A percentile compares a stretch with the other conserved stretches of the same genome.
phyloP scores from a whole-genome alignment of 805 yeast species.

The Debaryomyces maramus region DNA sequence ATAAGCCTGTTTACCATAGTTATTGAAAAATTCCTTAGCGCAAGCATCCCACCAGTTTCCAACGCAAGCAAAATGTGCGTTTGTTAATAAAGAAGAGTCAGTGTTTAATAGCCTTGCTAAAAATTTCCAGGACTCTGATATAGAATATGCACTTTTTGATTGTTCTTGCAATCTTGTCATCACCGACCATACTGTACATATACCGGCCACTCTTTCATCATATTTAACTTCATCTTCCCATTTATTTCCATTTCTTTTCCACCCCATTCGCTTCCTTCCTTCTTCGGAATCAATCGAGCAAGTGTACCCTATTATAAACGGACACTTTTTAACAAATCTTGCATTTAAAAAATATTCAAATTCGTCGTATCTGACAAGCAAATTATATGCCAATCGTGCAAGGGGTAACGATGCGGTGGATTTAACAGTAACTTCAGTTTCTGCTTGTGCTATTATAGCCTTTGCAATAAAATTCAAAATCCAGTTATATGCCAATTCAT shows the following conservation, averaged over 20 bases:
- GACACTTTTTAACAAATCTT: slow-evolving; percentile 88
- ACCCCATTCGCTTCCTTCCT: slow-evolving; percentile 85
- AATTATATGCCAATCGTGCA: slow-evolving; percentile 58
- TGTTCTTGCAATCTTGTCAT: slow-evolving; percentile 49
- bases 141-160: slow-evolving; percentile 46
- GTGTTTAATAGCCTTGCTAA: slow-evolving; percentile 71
- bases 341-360: slow-evolving; percentile 64
- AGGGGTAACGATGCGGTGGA: slow-evolving; percentile 79
- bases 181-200: slow-evolving; percentile 75
- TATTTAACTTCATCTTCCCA: slow-evolving; percentile 69
- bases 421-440: slow-evolving; percentile 81
- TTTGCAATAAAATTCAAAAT: slow-evolving; percentile 81
- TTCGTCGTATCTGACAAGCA: slow-evolving; percentile 51
- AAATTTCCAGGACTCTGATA: slow-evolving; percentile 58
- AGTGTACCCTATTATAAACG: slow-evolving; percentile 78
- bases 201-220: slow-evolving; percentile 86
- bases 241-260: slow-evolving; percentile 58
- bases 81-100: slow-evolving; percentile 48
- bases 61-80: slow-evolving; percentile 68
- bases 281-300: slow-evolving; percentile 76
- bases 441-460: slow-evolving; percentile 86
- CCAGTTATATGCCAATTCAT: slow-evolving; percentile 65
- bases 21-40: slow-evolving; percentile 52
- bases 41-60: slow-evolving; percentile 94
- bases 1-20: slow-evolving; percentile 67